A percentile compares a stretch with the other conserved stretches of the same genome.
Conservation (phyloP, 257 asterid species). For the Gardenia jasminoides region DNA sequence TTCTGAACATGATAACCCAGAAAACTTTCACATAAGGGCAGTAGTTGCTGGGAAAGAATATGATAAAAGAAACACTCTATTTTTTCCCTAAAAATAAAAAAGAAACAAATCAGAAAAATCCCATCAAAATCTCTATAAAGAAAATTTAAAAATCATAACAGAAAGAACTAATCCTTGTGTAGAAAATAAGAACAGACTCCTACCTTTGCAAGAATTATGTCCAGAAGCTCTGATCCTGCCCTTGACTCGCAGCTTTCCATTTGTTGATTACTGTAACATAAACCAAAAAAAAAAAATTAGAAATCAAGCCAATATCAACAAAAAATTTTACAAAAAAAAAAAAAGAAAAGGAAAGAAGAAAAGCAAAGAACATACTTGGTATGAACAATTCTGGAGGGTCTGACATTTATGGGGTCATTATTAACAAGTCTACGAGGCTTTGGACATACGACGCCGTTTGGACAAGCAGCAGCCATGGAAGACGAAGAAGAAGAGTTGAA, state of each 20-base stretch:
- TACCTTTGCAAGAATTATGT: slow-evolving; percentile 56
- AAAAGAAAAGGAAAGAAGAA: not conserved
- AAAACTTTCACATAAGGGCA: not conserved
- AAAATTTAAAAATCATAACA: not conserved
- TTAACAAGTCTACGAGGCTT: slow-evolving; percentile 45
- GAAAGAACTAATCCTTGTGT: not conserved
- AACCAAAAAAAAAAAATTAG: not conserved
- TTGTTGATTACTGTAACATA: slow-evolving; percentile 31
- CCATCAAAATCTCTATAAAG: not conserved
- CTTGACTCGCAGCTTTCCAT: slow-evolving; percentile 45
- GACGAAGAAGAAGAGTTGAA: slow-evolving; percentile 9
- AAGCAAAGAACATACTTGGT: slow-evolving; percentile 21
- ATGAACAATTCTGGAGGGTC: slow-evolving; percentile 23
- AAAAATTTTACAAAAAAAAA: not conserved
- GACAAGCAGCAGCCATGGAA: not conserved
- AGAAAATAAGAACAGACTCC: not conserved
- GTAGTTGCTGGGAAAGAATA: not conserved
- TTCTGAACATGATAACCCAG: not conserved
- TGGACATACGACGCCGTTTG: slow-evolving; percentile 49
- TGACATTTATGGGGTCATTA: slow-evolving; percentile 17
- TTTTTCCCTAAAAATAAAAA: fast-evolving
- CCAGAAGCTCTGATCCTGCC: slow-evolving; percentile 54
- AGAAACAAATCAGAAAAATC: not conserved
- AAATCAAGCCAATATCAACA: no score
- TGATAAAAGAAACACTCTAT: not conserved